Percentiles rank a stretch among this genome's conserved stretches.
phyloP scores from a whole-genome alignment of 2,329 filamentous ascomycete genomes.

The Colletotrichum horii region DNA sequence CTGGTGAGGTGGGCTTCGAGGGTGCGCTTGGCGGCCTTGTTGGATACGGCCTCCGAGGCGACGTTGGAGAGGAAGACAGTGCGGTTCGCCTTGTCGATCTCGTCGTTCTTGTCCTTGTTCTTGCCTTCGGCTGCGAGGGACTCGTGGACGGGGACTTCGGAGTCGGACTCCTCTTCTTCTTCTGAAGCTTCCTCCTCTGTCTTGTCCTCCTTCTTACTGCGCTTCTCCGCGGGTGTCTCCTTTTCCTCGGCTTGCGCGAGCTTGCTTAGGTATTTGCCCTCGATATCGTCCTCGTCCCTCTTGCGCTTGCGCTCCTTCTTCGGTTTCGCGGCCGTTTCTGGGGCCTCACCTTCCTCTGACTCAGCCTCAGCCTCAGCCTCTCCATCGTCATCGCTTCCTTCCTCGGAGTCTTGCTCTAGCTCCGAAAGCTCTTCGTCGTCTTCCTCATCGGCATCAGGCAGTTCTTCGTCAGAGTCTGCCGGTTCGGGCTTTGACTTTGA shows the following conservation, averaged over 20 bases:
- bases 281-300: conserved; percentile 72
- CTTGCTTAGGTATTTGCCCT: conserved; percentile 72
- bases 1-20: conserved; percentile 80
- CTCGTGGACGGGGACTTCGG: conserved; percentile 59
- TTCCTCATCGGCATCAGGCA: conserved; percentile 35
- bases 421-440: conserved; percentile 26
- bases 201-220: conserved; percentile 46
- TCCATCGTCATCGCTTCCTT: conserved; percentile 28
- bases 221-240: conserved; percentile 60
- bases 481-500: conserved; percentile 32
- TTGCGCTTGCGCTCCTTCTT: conserved; percentile 67
- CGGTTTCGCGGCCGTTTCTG: conserved; percentile 43
- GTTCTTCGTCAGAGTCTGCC: conserved; percentile 32
- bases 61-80: conserved; percentile 96
- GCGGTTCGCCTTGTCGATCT: conserved; percentile 84
- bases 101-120: conserved; percentile 48
- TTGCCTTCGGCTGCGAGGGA: conserved; percentile 59
- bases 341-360: conserved; percentile 39
- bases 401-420: not conserved
- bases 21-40: conserved; percentile 79
- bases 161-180: conserved; percentile 37
- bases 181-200: conserved; percentile 50
- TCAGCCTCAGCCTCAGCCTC: conserved; percentile 28
- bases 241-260: conserved; percentile 62
- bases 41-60: conserved; percentile 80